Evolutionary conservation across 2,329 filamentous ascomycete genomes (phyloP).

Genomic region (Diaporthe sp.): DNA sequence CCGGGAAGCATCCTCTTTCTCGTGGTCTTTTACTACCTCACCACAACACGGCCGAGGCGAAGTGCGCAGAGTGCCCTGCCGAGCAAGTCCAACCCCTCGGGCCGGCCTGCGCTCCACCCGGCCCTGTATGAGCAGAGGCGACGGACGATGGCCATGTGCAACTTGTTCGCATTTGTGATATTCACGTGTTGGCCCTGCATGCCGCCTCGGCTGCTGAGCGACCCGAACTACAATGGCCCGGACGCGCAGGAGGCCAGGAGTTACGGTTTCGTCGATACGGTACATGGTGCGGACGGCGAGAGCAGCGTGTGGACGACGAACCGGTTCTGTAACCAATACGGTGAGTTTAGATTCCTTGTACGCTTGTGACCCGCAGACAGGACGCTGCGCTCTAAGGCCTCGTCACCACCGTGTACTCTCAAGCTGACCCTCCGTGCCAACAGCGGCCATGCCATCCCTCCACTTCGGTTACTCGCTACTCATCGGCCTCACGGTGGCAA

Average conservation of each 20-base stretch:
- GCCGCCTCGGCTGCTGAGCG: conserved; percentile 69
- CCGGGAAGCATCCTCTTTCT: conserved; percentile 78
- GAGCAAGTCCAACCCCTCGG: conserved; percentile 25
- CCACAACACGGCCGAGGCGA: conserved; percentile 62
- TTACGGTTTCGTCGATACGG: conserved; percentile 71
- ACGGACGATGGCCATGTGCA: conserved; percentile 71
- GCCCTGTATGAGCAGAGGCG: conserved; percentile 65
- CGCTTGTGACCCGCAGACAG: too few relatives aligned
- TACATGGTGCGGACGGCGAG: conserved; percentile 64
- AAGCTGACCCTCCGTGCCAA: neutral
- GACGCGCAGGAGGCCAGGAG: conserved; percentile 68
- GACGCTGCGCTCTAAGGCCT: neutral
- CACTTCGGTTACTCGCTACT: conserved; percentile 82
- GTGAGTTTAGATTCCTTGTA: conserved; percentile 48
- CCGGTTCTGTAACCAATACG: conserved; percentile 80
- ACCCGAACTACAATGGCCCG: conserved; percentile 63
- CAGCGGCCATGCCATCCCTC: conserved; percentile 79
- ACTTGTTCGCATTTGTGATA: conserved; percentile 68
- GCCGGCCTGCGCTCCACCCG: conserved; percentile 56
- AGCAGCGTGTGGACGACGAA: conserved; percentile 79
- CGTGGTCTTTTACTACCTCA: conserved; percentile 75
- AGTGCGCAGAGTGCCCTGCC: conserved; percentile 34
- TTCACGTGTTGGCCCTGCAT: conserved; percentile 74
- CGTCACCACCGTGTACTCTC: neutral
- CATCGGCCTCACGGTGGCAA: conserved; percentile 75